Percentiles rank a stretch among this genome's conserved stretches.
Evolutionary conservation across 1,139 yeast species (phyloP).

Genomic region (Yamadazyma spencermartinsiae): DNA sequence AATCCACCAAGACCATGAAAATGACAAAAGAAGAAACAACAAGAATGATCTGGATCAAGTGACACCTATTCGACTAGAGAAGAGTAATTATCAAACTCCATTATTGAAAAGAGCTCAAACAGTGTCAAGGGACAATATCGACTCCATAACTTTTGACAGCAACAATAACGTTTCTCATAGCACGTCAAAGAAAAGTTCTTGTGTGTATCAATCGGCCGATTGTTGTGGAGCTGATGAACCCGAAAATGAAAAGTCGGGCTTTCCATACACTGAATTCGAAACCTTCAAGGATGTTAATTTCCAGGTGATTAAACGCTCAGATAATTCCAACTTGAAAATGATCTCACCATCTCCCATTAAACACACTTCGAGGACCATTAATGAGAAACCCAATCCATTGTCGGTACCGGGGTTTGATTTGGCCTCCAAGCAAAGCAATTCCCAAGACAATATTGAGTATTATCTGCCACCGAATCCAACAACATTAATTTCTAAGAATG

Average conservation of each 20-base stretch:
- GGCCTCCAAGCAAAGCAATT: neutral
- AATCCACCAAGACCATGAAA: neutral
- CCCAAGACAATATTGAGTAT: neutral
- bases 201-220: neutral
- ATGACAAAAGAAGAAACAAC: neutral
- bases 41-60: neutral
- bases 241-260: constrained; percentile 9
- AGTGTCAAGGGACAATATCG: constrained; percentile 3
- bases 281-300: constrained; percentile 18
- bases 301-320: constrained; percentile 14
- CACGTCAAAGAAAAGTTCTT: constrained; percentile 14
- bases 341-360: constrained; percentile 8
- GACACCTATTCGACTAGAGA: neutral
- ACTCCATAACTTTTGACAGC: constrained; percentile 11
- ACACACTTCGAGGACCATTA: too few relatives aligned
- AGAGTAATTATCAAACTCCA: neutral
- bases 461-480: constrained; percentile 5
- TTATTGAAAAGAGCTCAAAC: neutral
- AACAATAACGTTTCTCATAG: constrained; percentile 14
- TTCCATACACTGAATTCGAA: constrained; percentile 15
- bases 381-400: too few relatives aligned
- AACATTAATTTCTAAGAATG: constrained; percentile 10
- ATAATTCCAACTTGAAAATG: constrained; percentile 8
- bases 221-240: neutral
- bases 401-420: neutral